Base-by-base conservation (phyloP, 352 stramenopile genomes). In the Globisporangium nunn region DNA sequence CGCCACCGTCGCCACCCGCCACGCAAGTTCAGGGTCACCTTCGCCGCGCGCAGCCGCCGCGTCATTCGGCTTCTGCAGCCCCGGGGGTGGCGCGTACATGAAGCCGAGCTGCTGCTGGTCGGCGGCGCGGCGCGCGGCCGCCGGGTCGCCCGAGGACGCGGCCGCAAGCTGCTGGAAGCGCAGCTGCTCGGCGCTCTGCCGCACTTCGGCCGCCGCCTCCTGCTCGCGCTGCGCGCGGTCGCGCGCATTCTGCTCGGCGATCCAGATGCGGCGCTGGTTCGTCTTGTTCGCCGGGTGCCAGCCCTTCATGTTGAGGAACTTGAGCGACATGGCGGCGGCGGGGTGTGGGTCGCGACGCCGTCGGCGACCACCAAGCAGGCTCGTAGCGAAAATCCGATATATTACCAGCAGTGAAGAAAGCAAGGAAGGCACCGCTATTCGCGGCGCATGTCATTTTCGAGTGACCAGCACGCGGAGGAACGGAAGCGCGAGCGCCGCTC, bases 241-340 rank as follows among this genome's bases (percentile, higher is more conserved):
- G 39, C 71, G 75, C 3, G 77, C 78, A 49, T 74, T 69, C 72
- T 95, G 78, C 64, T 95, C 85, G 6, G 85, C 85, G 40, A 92
- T 81, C 80, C 81, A 95, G 33, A 95, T 72, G 59, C 71, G 73
- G 71, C 91, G 91, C 69, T 95, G 85, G 67, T 95, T 95, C 50
- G 71, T 65, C 59, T 89, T 83, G 59, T 70, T 91, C 17, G 71
- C 77, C 23, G 85, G 85, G 56, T 95, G 85, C 67, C 68, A 95
- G 6, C 73, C 68, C 71, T 95, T 95, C 48, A 86, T 69, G 48
- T 86, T 78, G 8, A 95, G 71, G 68, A 95, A 95, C 52, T 88
- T 77, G 62, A 91, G 72, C 59, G 74, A 85, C 80, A 90, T 90
- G 30, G 49, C 61, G 46, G 15, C 6, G n/a, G 7, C 31, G n/a